Base-by-base conservation (phyloP, 2,329 filamentous ascomycete genomes). In the Rhinocladiella similis region DNA sequence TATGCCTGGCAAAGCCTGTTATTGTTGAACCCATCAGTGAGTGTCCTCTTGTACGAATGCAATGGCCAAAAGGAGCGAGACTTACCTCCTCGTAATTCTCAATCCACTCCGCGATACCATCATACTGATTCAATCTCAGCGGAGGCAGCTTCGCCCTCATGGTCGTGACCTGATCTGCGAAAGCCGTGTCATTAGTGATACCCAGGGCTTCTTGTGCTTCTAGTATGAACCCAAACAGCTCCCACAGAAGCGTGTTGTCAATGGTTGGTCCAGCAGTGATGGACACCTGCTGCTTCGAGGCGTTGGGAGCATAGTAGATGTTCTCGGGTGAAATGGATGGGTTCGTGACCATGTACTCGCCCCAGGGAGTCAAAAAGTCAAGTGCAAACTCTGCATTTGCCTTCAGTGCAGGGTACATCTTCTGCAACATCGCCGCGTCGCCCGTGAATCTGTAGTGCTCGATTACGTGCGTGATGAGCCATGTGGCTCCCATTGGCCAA, bases 401-500 rank as follows among this genome's bases (percentile, higher is more conserved):
- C n/a, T 57, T 59, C 2, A 70, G 47, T n/a, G 66, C 57, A 2
- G 61, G 59, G 16, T 67, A 66, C 61, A 66, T 67, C 1, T 50
- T 53, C 1, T 33, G 38, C 3, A 70, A 59, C 4, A 67, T 66
- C 2, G 7, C 16, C 4, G 47, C 49, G 36, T 69, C 56, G 7
- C 63, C 55, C 1, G 75, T 78, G 61, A 84, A 85, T 29, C 79
- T 76, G 65, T 76, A 85, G 61, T 80, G 75, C 56, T 85, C 81
- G 68, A 75, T 80, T 1, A 85, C 78, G 59, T 84, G 81, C 56
- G 82, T 78, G 75, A 83, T 83, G 73, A 84, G 78, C 83, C 83
- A 85, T 1, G 80, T 79, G 1, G 78, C 75, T 0, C 78, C 72
- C 39, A 47, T 18, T 0, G 75, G 77, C 22, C 69, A 72, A 33